A percentile compares a stretch with the other conserved stretches of the same genome.
Evolutionary conservation across 78 protist genomes (phyloP).

Genomic region (Paratrimastix pyriformis): DNA sequence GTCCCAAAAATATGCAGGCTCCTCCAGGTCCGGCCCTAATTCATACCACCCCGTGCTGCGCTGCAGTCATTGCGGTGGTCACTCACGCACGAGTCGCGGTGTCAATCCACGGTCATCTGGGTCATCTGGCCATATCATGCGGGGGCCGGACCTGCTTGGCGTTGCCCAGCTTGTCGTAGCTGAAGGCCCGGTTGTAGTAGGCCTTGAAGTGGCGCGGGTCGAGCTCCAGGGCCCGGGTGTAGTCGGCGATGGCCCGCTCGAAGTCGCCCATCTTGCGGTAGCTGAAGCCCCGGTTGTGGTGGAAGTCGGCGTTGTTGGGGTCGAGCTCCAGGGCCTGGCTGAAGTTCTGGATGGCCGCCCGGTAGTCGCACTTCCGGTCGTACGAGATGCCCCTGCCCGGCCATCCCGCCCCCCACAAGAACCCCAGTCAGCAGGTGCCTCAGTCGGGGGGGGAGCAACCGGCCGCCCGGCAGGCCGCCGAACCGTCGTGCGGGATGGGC

Average conservation of each 20-base stretch:
- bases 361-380: slow-evolving; percentile 30
- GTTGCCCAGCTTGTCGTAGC: slow-evolving; percentile 39
- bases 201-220: slow-evolving; percentile 46
- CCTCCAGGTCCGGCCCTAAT: too few relatives aligned
- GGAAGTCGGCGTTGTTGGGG: slow-evolving; percentile 3
- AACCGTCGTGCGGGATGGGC: too few relatives aligned
- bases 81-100: too few relatives aligned
- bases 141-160: slow-evolving; percentile 19
- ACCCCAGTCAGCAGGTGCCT: too few relatives aligned
- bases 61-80: too few relatives aligned
- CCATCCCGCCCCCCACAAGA: too few relatives aligned
- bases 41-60: too few relatives aligned
- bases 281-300: slow-evolving; percentile 18
- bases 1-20: too few relatives aligned
- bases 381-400: slow-evolving; percentile 41
- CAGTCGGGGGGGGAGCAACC: too few relatives aligned
- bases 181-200: slow-evolving; percentile 42
- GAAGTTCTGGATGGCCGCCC: slow-evolving; percentile 37
- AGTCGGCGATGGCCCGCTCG: slow-evolving; percentile 28
- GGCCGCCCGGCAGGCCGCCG: too few relatives aligned
- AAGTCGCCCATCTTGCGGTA: slow-evolving; percentile 28
- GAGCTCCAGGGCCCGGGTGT: slow-evolving; percentile 28
- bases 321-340: slow-evolving; percentile 29
- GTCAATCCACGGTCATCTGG: too few relatives aligned
- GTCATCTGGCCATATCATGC: too few relatives aligned